Evolutionary conservation across 2,329 filamentous ascomycete species (phyloP).

Genomic region (Cercospora sesami): DNA sequence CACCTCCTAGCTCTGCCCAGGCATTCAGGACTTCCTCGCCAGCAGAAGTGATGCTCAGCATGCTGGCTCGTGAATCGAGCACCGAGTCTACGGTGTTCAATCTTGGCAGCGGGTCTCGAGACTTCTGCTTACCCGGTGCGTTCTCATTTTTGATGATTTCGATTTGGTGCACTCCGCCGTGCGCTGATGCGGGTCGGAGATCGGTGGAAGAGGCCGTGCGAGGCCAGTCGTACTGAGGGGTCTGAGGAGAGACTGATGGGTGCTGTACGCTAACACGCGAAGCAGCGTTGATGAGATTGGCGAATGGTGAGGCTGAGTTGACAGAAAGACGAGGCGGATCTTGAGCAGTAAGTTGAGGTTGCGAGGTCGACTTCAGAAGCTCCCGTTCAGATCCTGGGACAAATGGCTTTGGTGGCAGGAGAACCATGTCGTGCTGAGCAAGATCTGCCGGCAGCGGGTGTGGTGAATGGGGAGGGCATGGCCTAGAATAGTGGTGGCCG

Average conservation of each 20-base stretch:
- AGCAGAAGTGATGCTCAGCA: slow-evolving; percentile 41
- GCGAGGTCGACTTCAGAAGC: not conserved
- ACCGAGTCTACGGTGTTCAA: slow-evolving; percentile 22
- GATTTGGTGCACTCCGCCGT: slow-evolving; percentile 12
- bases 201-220: slow-evolving; percentile 1
- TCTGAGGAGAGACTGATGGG: not conserved
- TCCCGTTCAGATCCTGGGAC: not conserved
- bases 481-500: not conserved
- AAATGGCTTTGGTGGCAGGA: not conserved
- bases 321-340: not conserved
- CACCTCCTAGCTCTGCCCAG: slow-evolving; percentile 49
- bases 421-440: slow-evolving; percentile 3
- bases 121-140: slow-evolving; percentile 6
- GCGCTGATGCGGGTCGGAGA: not conserved
- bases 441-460: not conserved
- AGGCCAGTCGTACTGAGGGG: not conserved
- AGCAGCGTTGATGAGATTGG: slow-evolving; percentile 17
- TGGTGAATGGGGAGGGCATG: not conserved
- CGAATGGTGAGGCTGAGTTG: slow-evolving; percentile 15
- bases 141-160: slow-evolving; percentile 5
- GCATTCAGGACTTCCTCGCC: slow-evolving; percentile 51
- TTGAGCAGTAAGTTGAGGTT: not conserved
- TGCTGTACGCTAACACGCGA: not conserved
- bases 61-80: slow-evolving; percentile 21
- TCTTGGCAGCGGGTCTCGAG: slow-evolving; percentile 7